Evolutionary conservation across 352 stramenopile genomes (phyloP).

Genomic region (Phytophthora chlamydospora): DNA sequence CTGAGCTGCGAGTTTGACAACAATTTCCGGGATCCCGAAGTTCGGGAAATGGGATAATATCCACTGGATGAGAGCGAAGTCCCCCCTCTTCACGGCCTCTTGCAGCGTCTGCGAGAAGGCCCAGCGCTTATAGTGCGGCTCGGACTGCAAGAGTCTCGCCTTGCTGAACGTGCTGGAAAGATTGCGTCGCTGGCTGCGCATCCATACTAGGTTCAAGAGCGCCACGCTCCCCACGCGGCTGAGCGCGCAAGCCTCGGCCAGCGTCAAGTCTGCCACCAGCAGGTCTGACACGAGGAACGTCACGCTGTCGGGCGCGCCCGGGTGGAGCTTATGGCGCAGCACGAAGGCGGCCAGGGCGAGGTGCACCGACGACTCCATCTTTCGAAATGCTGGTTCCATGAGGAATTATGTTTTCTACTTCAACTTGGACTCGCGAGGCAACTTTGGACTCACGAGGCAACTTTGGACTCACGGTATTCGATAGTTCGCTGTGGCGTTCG

Average conservation of each 20-base stretch:
- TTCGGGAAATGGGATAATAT: constrained; percentile 4
- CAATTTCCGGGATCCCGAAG: neutral
- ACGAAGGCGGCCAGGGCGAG: too few relatives aligned
- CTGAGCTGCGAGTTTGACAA: neutral
- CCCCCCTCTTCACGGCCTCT: neutral
- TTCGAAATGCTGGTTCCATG: too few relatives aligned
- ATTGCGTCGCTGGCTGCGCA: neutral
- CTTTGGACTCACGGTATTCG: too few relatives aligned
- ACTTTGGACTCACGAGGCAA: too few relatives aligned
- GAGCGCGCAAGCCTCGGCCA: constrained; percentile 1
- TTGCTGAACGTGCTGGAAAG: neutral
- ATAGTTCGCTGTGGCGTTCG: too few relatives aligned
- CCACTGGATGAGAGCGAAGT: constrained; percentile 11
- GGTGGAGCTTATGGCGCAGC: neutral
- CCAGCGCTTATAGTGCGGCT: constrained; percentile 5
- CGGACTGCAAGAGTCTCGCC: constrained; percentile 4
- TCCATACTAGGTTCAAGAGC: constrained; percentile 12
- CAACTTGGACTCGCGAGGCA: too few relatives aligned
- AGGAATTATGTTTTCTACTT: too few relatives aligned
- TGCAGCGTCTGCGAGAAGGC: constrained; percentile 3
- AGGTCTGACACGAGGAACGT: constrained; percentile 12
- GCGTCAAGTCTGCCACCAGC: constrained; percentile 4
- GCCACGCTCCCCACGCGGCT: constrained; percentile 2
- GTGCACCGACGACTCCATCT: too few relatives aligned
- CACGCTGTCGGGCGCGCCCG: neutral